Evolutionary conservation across 2,329 filamentous ascomycete species (phyloP).

Genomic region (Penicillium sp.): DNA sequence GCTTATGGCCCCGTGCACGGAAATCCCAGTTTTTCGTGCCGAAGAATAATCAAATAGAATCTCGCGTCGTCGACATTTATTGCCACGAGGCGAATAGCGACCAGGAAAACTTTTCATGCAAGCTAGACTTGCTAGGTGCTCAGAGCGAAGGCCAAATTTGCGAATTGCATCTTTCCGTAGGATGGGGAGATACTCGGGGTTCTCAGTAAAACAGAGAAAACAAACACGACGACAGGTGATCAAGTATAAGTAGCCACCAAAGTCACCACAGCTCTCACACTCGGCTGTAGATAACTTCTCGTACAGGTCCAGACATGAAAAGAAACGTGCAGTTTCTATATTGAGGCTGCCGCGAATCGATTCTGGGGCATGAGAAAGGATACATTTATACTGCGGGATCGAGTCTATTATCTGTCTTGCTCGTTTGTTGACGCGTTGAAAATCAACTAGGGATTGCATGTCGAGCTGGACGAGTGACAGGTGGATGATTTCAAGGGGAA

Average conservation of each 20-base stretch:
- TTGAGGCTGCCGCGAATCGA: constrained; percentile 27
- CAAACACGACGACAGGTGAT: constrained; percentile 29
- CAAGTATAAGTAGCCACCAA: constrained; percentile 26
- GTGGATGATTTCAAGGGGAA: constrained; percentile 28
- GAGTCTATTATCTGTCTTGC: constrained; percentile 36
- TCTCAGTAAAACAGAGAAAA: constrained; percentile 34
- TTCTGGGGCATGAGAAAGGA: constrained; percentile 29
- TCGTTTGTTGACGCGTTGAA: constrained; percentile 34
- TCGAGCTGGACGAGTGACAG: constrained; percentile 29
- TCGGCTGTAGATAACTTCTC: constrained; percentile 26
- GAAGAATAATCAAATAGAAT: constrained; percentile 9
- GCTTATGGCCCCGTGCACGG: constrained; percentile 5
- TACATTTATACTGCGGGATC: constrained; percentile 32
- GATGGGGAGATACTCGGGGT: constrained; percentile 29
- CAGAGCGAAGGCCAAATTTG: constrained; percentile 9
- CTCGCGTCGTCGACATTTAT: constrained; percentile 5
- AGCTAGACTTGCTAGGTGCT: constrained; percentile 6
- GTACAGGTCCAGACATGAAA: constrained; percentile 32
- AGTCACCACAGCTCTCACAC: constrained; percentile 35
- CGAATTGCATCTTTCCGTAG: constrained; percentile 7
- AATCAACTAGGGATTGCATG: constrained; percentile 29
- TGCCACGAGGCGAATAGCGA: constrained; percentile 10
- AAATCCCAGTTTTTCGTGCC: constrained; percentile 9
- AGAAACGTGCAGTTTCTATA: constrained; percentile 25
- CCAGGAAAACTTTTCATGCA: constrained; percentile 12